A percentile compares a stretch with the other conserved stretches of the same genome.
Conservation (phyloP, 495 filamentous ascomycete genomes). For the Tirmania nivea region DNA sequence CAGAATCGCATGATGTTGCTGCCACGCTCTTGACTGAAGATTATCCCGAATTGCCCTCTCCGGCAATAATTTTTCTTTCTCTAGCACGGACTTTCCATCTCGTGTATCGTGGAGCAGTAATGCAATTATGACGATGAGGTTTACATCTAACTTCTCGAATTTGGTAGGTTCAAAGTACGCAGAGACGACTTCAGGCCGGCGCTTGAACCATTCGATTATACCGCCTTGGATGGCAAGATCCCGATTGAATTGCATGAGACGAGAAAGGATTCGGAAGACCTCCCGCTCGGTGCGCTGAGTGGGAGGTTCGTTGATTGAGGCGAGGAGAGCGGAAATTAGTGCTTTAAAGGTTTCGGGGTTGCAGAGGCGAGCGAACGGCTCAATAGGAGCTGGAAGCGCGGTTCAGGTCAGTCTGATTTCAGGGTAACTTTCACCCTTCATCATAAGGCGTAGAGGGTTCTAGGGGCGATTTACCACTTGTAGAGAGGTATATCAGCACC, state of each 20-base stretch:
- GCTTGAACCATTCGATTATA: constrained; percentile 8
- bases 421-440: too few relatives aligned
- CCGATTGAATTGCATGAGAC: constrained; percentile 6
- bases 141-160: constrained; percentile 5
- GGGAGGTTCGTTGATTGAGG: constrained; percentile 5
- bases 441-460: not conserved
- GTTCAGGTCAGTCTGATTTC: not conserved
- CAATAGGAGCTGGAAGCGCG: not conserved
- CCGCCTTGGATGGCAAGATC: constrained; percentile 11
- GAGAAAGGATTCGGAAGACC: constrained; percentile 8
- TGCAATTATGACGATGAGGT: constrained; percentile 3
- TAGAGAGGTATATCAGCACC: constrained; percentile 10
- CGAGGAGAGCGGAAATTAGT: constrained; percentile 8
- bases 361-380: constrained; percentile 8
- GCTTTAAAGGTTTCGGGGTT: constrained; percentile 6
- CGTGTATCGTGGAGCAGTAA: constrained; percentile 3
- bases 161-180: constrained; percentile 5
- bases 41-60: not conserved
- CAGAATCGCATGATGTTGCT: not conserved
- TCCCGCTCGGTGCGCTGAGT: constrained; percentile 7
- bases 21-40: not conserved
- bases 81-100: constrained; percentile 3
- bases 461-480: constrained; percentile 1
- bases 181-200: constrained; percentile 5
- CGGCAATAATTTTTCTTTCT: constrained; percentile 5